These are phyloP conservation scores for Cercospora sp. DNA, from an alignment of 2,329 filamentous ascomycete genomes.

Conservation along the genomic window DNA sequence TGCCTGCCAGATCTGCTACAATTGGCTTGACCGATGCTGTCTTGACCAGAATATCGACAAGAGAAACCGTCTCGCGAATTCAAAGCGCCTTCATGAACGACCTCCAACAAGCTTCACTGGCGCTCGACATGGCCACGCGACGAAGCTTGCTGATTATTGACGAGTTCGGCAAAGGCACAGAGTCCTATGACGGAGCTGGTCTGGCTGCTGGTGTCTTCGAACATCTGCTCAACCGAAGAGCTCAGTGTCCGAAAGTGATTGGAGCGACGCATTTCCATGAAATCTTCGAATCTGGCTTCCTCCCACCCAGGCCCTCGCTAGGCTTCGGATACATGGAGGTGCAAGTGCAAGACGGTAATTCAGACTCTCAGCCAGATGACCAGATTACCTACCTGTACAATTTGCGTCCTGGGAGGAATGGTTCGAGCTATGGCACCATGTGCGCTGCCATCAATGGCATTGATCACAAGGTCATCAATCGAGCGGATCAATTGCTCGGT, in stretches of 20 bases:
- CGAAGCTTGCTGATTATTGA: constrained; percentile 85
- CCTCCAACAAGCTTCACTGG: constrained; percentile 79
- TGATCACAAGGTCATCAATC: constrained; percentile 66
- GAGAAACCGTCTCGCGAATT: constrained; percentile 64
- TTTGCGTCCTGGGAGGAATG: constrained; percentile 62
- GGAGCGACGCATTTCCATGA: constrained; percentile 69
- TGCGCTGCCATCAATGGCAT: constrained; percentile 89
- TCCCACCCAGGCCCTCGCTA: constrained; percentile 55
- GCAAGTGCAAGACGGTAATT: constrained; percentile 51
- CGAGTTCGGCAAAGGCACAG: constrained; percentile 78
- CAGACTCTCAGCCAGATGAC: constrained; percentile 55
- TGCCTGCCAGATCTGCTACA: constrained; percentile 73
- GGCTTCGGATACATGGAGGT: constrained; percentile 72
- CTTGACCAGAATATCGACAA: constrained; percentile 77
- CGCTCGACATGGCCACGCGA: constrained; percentile 70
- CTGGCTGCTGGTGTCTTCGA: constrained; percentile 63
- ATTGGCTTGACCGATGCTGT: constrained; percentile 93
- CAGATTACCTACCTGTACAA: constrained; percentile 49
- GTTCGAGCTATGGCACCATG: constrained; percentile 77
- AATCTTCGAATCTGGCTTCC: constrained; percentile 65
- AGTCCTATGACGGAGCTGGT: constrained; percentile 64
- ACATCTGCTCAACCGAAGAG: constrained; percentile 53
- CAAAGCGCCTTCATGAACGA: constrained; percentile 77
- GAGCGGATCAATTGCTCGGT: constrained; percentile 71
- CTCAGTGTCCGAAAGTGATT: constrained; percentile 58